phyloP scores from a whole-genome alignment of 2,329 filamentous ascomycete species.

The Xenosphaeropsis pyriputrescens region DNA sequence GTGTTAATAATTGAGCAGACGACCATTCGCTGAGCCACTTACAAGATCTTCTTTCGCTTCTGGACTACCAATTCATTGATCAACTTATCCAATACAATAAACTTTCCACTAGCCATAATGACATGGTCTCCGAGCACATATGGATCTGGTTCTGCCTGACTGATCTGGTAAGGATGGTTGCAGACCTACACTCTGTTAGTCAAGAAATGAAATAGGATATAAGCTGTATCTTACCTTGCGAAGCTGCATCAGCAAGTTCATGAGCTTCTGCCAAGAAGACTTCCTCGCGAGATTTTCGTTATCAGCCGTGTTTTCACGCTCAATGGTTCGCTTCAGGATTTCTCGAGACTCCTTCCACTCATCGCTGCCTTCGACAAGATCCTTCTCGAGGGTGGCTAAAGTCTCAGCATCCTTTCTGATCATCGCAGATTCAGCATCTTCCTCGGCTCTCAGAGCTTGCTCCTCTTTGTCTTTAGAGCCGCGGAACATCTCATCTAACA shows the following conservation, averaged over 20 bases:
- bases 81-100: conserved; percentile 70
- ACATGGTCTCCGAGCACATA: conserved; percentile 64
- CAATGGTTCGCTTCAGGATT: conserved; percentile 26
- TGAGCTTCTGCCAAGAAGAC: conserved; percentile 40
- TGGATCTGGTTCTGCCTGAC: conserved; percentile 27
- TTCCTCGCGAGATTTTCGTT: conserved; percentile 14
- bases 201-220: too few species aligned
- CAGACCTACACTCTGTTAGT: conserved; percentile 34
- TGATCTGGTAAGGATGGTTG: conserved; percentile 61
- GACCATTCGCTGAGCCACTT: conserved; percentile 35
- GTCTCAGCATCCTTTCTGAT: conserved; percentile 16
- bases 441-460: conserved; percentile 17
- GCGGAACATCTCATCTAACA: conserved; percentile 36
- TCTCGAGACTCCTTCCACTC: conserved; percentile 30
- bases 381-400: conserved; percentile 18
- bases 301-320: conserved; percentile 12
- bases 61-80: conserved; percentile 60
- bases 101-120: conserved; percentile 78
- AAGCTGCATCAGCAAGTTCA: conserved; percentile 89
- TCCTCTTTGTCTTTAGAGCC: conserved; percentile 27
- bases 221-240: conserved; percentile 37
- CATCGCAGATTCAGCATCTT: conserved; percentile 17
- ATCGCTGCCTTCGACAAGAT: conserved; percentile 15
- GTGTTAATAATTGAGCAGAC: conserved; percentile 20
- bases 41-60: conserved; percentile 58